Evolutionary conservation across 495 filamentous ascomycete genomes (phyloP).

Genomic region (Trichoderma reesei): DNA sequence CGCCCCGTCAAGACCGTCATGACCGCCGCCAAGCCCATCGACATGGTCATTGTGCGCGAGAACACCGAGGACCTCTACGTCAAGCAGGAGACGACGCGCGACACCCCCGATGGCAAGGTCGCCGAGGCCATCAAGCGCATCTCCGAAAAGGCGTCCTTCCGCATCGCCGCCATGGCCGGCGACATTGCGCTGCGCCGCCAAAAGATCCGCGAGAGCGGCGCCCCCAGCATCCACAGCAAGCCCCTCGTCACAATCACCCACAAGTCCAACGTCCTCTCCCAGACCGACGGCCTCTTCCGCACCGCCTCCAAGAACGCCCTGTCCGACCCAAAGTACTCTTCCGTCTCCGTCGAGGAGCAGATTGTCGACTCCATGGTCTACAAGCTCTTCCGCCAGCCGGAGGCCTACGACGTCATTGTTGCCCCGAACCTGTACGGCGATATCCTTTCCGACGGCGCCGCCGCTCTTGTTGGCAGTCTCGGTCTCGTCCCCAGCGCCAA

Average conservation of each 20-base stretch:
- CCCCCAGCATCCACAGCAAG: slow-evolving; percentile 46
- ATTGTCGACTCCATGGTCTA: slow-evolving; percentile 99
- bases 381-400: slow-evolving; percentile 94
- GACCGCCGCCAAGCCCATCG: slow-evolving; percentile 55
- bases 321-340: slow-evolving; percentile 47
- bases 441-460: slow-evolving; percentile 90
- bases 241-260: slow-evolving; percentile 93
- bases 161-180: slow-evolving; percentile 87
- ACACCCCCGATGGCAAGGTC: slow-evolving; percentile 60
- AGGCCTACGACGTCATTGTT: slow-evolving; percentile 93
- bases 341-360: slow-evolving; percentile 80
- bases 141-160: slow-evolving; percentile 65
- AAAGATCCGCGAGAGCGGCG: slow-evolving; percentile 49
- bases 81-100: slow-evolving; percentile 83
- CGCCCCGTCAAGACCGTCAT: slow-evolving; percentile 84
- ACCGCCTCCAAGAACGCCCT: slow-evolving; percentile 65
- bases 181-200: slow-evolving; percentile 86
- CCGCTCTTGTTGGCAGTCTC: slow-evolving; percentile 86
- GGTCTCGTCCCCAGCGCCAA: slow-evolving; percentile 95
- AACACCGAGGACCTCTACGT: slow-evolving; percentile 99
- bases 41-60: slow-evolving; percentile 96
- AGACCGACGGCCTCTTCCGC: slow-evolving; percentile 95
- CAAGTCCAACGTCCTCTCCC: slow-evolving; percentile 94
- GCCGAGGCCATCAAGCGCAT: slow-evolving; percentile 98
- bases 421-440: slow-evolving; percentile 98